Evolutionary conservation across 2,329 filamentous ascomycete genomes (phyloP).

Genomic region (Fusarium nygamai): DNA sequence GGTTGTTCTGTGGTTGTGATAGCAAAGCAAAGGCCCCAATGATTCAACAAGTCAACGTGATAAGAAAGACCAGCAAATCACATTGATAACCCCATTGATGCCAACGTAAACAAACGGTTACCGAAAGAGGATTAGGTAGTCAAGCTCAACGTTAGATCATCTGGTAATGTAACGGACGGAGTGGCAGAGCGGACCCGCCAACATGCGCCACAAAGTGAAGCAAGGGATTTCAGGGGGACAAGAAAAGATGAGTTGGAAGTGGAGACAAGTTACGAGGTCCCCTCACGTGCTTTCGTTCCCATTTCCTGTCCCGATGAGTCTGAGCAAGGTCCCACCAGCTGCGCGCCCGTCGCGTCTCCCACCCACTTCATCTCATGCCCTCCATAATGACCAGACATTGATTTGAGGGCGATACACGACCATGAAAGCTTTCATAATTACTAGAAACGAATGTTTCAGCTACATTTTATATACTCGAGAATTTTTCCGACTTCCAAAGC

Average conservation of each 20-base stretch:
- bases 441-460: conserved; percentile 16
- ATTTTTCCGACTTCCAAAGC: conserved; percentile 39
- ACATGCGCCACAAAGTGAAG: conserved; percentile 25
- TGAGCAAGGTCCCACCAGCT: conserved; percentile 46
- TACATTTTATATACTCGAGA: neutral
- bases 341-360: conserved; percentile 58
- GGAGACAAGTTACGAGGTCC: conserved; percentile 27
- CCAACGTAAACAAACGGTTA: conserved; percentile 21
- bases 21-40: neutral
- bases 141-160: neutral
- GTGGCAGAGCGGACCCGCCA: neutral
- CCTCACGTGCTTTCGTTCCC: conserved; percentile 58
- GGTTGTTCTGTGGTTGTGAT: neutral
- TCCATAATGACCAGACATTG: conserved; percentile 40
- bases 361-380: conserved; percentile 53
- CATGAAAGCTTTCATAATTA: conserved; percentile 39
- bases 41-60: neutral
- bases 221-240: conserved; percentile 24
- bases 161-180: neutral
- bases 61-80: neutral
- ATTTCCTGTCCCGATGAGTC: conserved; percentile 53
- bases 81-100: neutral
- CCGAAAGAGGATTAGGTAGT: conserved; percentile 19
- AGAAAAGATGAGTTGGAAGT: conserved; percentile 30
- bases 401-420: conserved; percentile 33